Evolutionary conservation across 2,329 filamentous ascomycete species (phyloP).

Genomic region (Fragosphaeria purpurea): DNA sequence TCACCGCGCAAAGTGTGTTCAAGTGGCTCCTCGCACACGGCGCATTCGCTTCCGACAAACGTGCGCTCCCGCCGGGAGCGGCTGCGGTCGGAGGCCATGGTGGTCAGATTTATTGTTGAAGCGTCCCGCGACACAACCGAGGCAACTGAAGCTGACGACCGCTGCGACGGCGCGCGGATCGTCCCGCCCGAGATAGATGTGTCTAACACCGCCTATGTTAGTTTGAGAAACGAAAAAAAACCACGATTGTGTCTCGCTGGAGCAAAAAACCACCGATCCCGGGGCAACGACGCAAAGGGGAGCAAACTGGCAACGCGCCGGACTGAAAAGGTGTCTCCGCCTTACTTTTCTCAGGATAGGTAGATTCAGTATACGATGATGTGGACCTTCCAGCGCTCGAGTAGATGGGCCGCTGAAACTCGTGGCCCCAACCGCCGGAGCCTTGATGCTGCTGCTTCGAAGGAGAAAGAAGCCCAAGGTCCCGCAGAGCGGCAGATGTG

Average conservation of each 20-base stretch:
- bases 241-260: background rate
- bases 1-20: conserved; percentile 93
- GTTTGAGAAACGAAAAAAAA: conserved; percentile 10
- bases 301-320: background rate
- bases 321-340: background rate
- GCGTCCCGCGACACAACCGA: conserved; percentile 28
- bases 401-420: conserved; percentile 17
- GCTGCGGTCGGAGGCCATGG: conserved; percentile 65
- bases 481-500: conserved; percentile 22
- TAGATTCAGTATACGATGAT: conserved; percentile 9
- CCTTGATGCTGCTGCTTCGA: conserved; percentile 1
- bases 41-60: conserved; percentile 89
- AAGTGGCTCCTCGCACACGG: conserved; percentile 91
- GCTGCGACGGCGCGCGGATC: conserved; percentile 28
- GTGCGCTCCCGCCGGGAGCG: conserved; percentile 81
- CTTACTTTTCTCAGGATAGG: conserved; percentile 27
- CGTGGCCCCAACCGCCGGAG: conserved; percentile 15
- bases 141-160: conserved; percentile 26
- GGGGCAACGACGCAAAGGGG: background rate
- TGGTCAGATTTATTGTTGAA: conserved; percentile 36
- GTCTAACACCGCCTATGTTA: conserved; percentile 20
- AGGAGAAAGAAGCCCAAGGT: conserved; percentile 25
- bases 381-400: conserved; percentile 17
- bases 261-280: too few relatives aligned
- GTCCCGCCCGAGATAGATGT: conserved; percentile 27